Conservation (phyloP, 352 stramenopile species). For the Elongisporangium prolatum region DNA sequence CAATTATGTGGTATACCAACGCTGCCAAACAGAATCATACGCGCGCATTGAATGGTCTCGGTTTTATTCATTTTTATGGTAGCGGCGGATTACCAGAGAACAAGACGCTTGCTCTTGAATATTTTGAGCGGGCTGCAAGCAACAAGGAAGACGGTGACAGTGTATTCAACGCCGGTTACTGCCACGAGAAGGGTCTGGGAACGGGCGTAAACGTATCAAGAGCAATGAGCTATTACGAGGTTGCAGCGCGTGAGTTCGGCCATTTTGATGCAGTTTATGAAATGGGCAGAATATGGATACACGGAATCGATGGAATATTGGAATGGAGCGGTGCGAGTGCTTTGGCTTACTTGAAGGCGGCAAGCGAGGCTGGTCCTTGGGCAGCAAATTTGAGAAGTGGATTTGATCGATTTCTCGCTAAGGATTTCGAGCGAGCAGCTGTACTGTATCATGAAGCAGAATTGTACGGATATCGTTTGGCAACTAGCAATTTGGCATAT, state of each 20-base stretch:
- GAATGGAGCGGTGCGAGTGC: slow-evolving; percentile 19
- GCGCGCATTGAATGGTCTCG: slow-evolving; percentile 84
- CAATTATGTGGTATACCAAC: slow-evolving; percentile 74
- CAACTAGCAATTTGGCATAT: slow-evolving; percentile 72
- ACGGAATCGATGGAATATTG: slow-evolving; percentile 21
- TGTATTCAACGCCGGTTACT: slow-evolving; percentile 89
- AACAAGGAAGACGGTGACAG: slow-evolving; percentile 83
- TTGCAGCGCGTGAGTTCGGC: slow-evolving; percentile 65
- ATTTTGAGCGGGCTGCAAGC: slow-evolving; percentile 77
- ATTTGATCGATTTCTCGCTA: slow-evolving; percentile 55
- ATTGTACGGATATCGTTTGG: slow-evolving; percentile 54
- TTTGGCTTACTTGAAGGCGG: slow-evolving; percentile 49
- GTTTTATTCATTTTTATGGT: slow-evolving; percentile 88
- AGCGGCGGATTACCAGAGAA: slow-evolving; percentile 61
- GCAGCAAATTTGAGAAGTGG: slow-evolving; percentile 39
- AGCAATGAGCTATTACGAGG: slow-evolving; percentile 58
- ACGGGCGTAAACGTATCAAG: slow-evolving; percentile 42
- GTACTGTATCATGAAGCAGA: slow-evolving; percentile 62
- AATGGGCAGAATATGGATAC: slow-evolving; percentile 55
- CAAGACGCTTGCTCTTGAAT: slow-evolving; percentile 66
- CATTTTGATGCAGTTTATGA: slow-evolving; percentile 84
- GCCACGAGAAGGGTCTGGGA: slow-evolving; percentile 59
- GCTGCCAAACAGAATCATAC: slow-evolving; percentile 68
- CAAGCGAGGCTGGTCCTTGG: slow-evolving; percentile 63
- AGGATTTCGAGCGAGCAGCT: slow-evolving; percentile 37